Evolutionary conservation across 108 stramenopile genomes (phyloP).

Genomic region (Nannochloropsis granulata): DNA sequence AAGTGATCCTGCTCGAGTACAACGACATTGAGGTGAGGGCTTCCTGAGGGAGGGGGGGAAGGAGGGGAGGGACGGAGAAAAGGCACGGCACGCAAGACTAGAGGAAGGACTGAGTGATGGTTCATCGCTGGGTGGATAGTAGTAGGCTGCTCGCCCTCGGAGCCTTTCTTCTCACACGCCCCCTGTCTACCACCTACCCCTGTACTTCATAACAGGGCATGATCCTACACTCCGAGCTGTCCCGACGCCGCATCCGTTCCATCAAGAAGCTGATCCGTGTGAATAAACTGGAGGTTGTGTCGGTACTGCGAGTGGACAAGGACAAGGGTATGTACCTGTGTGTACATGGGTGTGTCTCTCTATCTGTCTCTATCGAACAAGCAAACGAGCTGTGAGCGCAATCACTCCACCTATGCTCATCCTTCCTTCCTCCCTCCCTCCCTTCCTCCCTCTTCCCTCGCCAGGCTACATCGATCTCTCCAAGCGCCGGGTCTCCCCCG

Average conservation of each 20-base stretch:
- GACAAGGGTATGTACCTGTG: conserved; percentile 56
- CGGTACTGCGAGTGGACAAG: conserved; percentile 96
- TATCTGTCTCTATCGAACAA: background rate
- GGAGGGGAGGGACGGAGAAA: background rate
- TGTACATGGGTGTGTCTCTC: no score
- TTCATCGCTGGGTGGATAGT: background rate
- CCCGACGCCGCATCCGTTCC: conserved; percentile 88
- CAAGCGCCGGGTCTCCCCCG: conserved; percentile 90
- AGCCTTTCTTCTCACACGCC: background rate
- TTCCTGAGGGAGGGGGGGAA: background rate
- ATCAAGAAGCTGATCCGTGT: conserved; percentile 99
- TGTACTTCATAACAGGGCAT: conserved; percentile 58
- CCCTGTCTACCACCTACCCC: background rate
- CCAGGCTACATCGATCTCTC: conserved; percentile 91
- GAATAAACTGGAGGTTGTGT: conserved; percentile 92
- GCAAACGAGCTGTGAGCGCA: background rate
- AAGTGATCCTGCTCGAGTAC: conserved; percentile 95
- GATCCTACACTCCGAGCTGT: conserved; percentile 88
- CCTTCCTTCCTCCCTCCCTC: background rate
- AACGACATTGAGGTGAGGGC: conserved; percentile 60
- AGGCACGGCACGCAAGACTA: no score
- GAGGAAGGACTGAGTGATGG: background rate
- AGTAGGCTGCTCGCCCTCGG: background rate
- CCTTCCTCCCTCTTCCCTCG: background rate
- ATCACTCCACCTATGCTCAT: background rate